Evolutionary conservation across 306 rosid genomes (phyloP).

Genomic region (Rosa chinensis): DNA sequence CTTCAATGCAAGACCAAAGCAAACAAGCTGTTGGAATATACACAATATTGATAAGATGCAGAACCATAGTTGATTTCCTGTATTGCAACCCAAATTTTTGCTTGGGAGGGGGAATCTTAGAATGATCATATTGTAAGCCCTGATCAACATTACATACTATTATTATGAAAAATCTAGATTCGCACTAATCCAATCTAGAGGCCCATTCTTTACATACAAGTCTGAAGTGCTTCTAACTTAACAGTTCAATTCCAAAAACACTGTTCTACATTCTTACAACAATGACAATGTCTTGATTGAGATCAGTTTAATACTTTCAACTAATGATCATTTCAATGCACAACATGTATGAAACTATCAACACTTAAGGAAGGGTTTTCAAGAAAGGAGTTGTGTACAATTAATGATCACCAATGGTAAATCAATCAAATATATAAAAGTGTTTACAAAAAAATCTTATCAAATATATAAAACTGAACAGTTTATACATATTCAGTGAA

Average conservation of each 20-base stretch:
- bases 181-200: neutral
- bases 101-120: neutral
- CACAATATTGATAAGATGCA: neutral
- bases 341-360: no score
- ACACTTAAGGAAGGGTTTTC: neutral
- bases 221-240: neutral
- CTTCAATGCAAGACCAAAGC: neutral
- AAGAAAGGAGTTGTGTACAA: neutral
- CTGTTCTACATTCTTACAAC: neutral
- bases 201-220: neutral
- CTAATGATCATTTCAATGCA: neutral
- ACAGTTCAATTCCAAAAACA: neutral
- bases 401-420: neutral
- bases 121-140: neutral
- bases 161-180: neutral
- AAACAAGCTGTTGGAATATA: conserved; percentile 10
- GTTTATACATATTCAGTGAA: conserved; percentile 4
- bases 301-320: neutral
- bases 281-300: neutral
- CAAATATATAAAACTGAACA: conserved; percentile 3
- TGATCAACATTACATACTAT: neutral
- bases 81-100: neutral
- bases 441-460: neutral
- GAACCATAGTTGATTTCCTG: neutral
- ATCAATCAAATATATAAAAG: neutral